phyloP scores from a whole-genome alignment of 306 rosid species.

The Dicorynia guianensis region DNA sequence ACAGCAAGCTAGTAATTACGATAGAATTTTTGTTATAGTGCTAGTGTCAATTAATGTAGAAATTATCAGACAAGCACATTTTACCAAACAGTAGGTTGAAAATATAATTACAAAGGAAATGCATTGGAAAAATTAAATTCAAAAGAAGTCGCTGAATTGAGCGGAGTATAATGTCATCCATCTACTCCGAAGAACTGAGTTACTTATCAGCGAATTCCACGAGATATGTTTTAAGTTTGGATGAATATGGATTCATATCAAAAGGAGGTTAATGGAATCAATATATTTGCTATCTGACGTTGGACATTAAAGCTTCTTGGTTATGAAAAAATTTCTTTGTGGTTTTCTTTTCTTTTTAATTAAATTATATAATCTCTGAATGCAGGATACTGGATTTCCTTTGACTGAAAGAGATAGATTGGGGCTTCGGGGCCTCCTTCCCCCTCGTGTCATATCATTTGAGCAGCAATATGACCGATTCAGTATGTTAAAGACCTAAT shows the following conservation, averaged over 20 bases:
- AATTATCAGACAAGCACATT: too few relatives aligned
- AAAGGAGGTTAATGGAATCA: not conserved
- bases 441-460: slow-evolving; percentile 96
- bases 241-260: slow-evolving; percentile 1
- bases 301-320: slow-evolving; percentile 29
- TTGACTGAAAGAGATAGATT: slow-evolving; percentile 92
- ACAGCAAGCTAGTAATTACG: not conserved
- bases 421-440: slow-evolving; percentile 98
- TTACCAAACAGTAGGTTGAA: not conserved
- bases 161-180: not conserved
- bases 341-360: not conserved
- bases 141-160: not conserved
- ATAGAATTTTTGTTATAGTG: not conserved
- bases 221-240: slow-evolving; percentile 26
- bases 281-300: slow-evolving; percentile 1
- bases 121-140: not conserved
- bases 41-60: slow-evolving; percentile 5
- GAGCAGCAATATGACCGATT: slow-evolving; percentile 97
- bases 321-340: not conserved
- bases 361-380: slow-evolving; percentile 20
- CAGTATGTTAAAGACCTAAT: slow-evolving; percentile 61
- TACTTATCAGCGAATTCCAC: not conserved
- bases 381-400: slow-evolving; percentile 98
- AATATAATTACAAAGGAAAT: too few relatives aligned
- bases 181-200: not conserved